Evolutionary conservation across 495 filamentous ascomycete genomes (phyloP), one percentile per base, ranked within the genome.

Genomic region (Penicillium canescens): DNA sequence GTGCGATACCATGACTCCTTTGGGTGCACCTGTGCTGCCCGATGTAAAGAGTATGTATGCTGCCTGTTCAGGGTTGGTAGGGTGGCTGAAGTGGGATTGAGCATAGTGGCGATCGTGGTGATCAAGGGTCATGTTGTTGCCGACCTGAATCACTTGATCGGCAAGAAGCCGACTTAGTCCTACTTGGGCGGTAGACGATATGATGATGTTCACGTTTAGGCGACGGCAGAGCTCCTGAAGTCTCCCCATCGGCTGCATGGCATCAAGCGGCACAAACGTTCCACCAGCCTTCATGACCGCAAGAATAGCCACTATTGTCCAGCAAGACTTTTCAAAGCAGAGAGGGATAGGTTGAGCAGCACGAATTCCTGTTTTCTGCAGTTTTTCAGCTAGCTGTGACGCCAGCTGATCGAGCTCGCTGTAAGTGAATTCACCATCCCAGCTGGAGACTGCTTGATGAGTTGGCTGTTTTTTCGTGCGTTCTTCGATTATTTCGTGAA

Each of bases 211-310:
- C 13, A 79, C 77, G 9, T 72, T 63, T 6, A 74, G 73, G 18
- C 81, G 71, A 39, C 75, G 58, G 10, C 81, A 66, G 41, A 84
- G 78, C 33, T 70, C 73, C 20, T 71, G 59, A 33, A 83, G 62
- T 14, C 81, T 71, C 4, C 69, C 68, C 48, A 73, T 66, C 2
- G 82, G 81, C 28, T 77, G 64, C 1, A 56, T 54, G 11, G 73
- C 69, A 56, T 84, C 80, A 2, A 85, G 57, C 4, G 69, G 69
- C 6, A 80, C 71, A 61, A 77, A 73, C 0, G 67, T 74, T 18
- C 67, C 74, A 2, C 80, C 80, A 18, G 77, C 78, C 54, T 80
- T 79, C 28, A 79, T 53, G 2, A 82, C 61, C 2, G 67, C 76
- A 8, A 78, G 57, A 46, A 76, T 69, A 7, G 69, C 61, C 16